Percentiles rank a stretch among this genome's conserved stretches.
phyloP scores from a whole-genome alignment of 495 filamentous ascomycete species.

The Aspergillus panamensis region DNA sequence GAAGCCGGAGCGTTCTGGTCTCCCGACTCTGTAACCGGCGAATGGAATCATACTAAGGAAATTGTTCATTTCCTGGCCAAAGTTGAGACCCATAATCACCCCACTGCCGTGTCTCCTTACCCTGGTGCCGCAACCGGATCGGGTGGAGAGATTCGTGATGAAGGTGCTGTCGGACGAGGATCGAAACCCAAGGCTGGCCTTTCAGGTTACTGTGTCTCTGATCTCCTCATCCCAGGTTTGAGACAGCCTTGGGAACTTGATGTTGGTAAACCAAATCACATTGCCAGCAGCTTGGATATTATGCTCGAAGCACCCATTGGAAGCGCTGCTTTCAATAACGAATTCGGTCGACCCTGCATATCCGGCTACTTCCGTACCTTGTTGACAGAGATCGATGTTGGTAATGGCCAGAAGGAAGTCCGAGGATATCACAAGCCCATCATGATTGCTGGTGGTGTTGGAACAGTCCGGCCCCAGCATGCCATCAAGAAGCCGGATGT shows the following conservation, averaged over 20 bases:
- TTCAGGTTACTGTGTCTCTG: conserved; percentile 89
- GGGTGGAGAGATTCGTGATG: conserved; percentile 91
- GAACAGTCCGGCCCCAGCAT: conserved; percentile 91
- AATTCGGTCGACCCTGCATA: conserved; percentile 92
- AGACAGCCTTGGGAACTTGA: conserved; percentile 85
- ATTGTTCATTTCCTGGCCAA: conserved; percentile 84
- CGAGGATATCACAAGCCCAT: conserved; percentile 98
- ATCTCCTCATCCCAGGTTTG: conserved; percentile 80
- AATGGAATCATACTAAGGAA: conserved; percentile 87
- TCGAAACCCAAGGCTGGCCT: conserved; percentile 93
- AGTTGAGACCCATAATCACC: conserved; percentile 98
- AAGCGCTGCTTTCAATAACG: conserved; percentile 93
- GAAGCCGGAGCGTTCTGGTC: conserved; percentile 75
- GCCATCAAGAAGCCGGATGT: conserved; percentile 75
- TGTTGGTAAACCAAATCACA: conserved; percentile 84
- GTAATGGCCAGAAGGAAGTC: conserved; percentile 62
- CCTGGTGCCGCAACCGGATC: conserved; percentile 87
- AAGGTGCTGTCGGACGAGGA: conserved; percentile 89
- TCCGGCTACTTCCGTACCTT: conserved; percentile 88
- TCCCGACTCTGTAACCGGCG: conserved; percentile 75
- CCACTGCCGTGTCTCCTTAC: conserved; percentile 87
- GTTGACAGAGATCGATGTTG: conserved; percentile 59
- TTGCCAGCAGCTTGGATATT: conserved; percentile 89
- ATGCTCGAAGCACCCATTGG: conserved; percentile 97
- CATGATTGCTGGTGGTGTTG: conserved; percentile 96